phyloP scores from a whole-genome alignment of 2,329 filamentous ascomycete genomes.

The Sordariomycetes sp. region DNA sequence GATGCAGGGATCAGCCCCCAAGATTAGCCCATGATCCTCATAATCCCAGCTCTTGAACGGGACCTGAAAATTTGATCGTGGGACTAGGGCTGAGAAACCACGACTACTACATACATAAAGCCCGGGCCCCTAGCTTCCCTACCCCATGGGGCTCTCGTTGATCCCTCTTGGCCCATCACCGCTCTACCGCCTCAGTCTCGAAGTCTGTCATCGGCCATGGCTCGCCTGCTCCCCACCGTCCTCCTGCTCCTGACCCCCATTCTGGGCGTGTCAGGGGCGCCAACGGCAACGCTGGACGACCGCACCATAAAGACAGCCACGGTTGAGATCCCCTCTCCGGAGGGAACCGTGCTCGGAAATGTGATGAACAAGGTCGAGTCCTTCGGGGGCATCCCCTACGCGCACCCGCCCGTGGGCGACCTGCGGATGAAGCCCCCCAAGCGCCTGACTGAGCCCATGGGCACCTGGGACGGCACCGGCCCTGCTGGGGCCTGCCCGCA shows the following conservation, averaged over 20 bases:
- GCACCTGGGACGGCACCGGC: constrained; percentile 49
- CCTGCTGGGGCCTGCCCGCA: constrained; percentile 58
- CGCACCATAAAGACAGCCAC: constrained; percentile 23
- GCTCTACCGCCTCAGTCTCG: neutral
- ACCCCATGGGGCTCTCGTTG: neutral
- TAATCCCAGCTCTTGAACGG: too few species aligned
- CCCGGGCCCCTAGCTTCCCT: neutral
- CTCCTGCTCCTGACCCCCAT: neutral
- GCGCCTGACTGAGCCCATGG: constrained; percentile 43
- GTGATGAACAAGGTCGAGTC: constrained; percentile 43
- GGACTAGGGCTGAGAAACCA: too few species aligned
- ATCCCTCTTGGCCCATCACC: neutral
- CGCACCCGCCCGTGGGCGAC: constrained; percentile 54
- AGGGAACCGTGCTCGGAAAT: constrained; percentile 45
- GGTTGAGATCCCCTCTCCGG: constrained; percentile 34
- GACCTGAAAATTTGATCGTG: too few species aligned
- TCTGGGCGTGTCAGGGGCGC: neutral
- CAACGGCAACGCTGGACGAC: neutral
- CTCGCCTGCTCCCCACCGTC: neutral
- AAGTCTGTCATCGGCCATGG: neutral
- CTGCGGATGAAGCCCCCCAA: constrained; percentile 62
- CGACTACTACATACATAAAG: too few species aligned
- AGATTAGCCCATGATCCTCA: too few species aligned
- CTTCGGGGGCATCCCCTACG: constrained; percentile 68
- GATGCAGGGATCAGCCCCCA: too few species aligned